Conservation (phyloP, 129 eudicot genomes). For the Glebionis coronaria region DNA sequence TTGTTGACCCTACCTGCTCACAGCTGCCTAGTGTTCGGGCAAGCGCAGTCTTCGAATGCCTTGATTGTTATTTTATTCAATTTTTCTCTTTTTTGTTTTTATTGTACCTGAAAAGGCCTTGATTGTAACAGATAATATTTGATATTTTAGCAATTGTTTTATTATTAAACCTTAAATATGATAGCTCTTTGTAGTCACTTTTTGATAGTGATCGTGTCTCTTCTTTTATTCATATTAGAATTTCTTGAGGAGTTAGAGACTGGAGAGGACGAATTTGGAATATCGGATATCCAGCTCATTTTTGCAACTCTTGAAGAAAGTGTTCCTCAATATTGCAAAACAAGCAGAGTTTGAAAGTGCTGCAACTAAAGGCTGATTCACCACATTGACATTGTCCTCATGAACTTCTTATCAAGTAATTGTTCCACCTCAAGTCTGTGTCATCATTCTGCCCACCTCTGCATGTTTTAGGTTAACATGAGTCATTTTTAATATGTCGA, state of each 20-base stretch:
- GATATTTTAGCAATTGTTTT: background rate
- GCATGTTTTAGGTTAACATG: background rate
- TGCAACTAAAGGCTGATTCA: slow-evolving; percentile 63
- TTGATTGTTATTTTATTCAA: too few relatives aligned
- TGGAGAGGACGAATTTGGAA: slow-evolving; percentile 68
- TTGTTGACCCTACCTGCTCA: too few relatives aligned
- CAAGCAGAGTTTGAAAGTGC: slow-evolving; percentile 83
- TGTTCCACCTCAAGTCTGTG: slow-evolving; percentile 1
- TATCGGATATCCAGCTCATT: slow-evolving; percentile 79
- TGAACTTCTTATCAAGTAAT: slow-evolving; percentile 76
- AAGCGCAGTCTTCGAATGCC: too few relatives aligned
- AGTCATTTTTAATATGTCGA: background rate
- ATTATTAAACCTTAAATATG: background rate
- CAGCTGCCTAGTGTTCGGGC: too few relatives aligned
- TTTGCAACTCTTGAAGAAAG: slow-evolving; percentile 96
- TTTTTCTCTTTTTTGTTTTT: too few relatives aligned
- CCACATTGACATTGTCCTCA: slow-evolving; percentile 56
- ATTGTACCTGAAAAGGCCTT: too few relatives aligned
- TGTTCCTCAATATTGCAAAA: slow-evolving; percentile 82
- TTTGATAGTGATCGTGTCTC: background rate
- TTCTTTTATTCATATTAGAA: slow-evolving; percentile 33
- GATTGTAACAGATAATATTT: too few relatives aligned
- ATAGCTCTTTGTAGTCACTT: background rate
- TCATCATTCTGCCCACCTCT: background rate
- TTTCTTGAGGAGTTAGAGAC: slow-evolving; percentile 74